Base-by-base conservation (phyloP, 805 yeast species). In the Nakazawaea anatomiae region DNA sequence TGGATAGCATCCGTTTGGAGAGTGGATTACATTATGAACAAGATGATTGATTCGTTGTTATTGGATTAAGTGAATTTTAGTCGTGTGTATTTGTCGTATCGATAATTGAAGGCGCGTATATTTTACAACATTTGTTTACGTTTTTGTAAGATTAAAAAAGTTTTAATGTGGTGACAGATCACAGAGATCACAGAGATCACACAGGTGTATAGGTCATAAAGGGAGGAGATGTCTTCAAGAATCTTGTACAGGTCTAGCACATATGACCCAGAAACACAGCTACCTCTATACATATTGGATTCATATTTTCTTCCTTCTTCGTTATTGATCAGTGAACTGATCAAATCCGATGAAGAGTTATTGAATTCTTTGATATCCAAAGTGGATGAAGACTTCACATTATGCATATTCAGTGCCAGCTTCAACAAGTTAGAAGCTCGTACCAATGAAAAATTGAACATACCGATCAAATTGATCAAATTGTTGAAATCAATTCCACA, bases 201-300 rank as follows among this genome's bases (percentile, higher is more conserved):
- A 18, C 25, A 18, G 25, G 25, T 18, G 25, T 18, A 18, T 18
- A 18, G 25, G 25, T 18, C 25, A 18, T 18, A 18, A 18, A 18
- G 25, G 32, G 31, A 32, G 14, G 32, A 25, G 38, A 39, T 42
- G 48, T 39, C 42, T 6, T 44, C 48, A 11, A 27, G 78, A 31
- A 67, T 75, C 46, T 82, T 86, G 60, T 84, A 76, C 71, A 73
- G 75, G 55, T 70, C 94, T 1, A 75, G 74, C 46, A 74, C 85
- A 1, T 62, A 67, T 38, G 97, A 90, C 61, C 89, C 92, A 0
- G 71, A 72, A 47, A 75, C 89, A 1, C 71, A 76, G 6, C 74
- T 82, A 28, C 96, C 96, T 0, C 66, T 92, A 9, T 90, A 82
- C 60, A 83, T 90, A 4, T 81, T 92, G 54, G 97, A 92, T 64